Evolutionary conservation across 352 stramenopile species (phyloP).

Genomic region (Pythium phragmiticola): DNA sequence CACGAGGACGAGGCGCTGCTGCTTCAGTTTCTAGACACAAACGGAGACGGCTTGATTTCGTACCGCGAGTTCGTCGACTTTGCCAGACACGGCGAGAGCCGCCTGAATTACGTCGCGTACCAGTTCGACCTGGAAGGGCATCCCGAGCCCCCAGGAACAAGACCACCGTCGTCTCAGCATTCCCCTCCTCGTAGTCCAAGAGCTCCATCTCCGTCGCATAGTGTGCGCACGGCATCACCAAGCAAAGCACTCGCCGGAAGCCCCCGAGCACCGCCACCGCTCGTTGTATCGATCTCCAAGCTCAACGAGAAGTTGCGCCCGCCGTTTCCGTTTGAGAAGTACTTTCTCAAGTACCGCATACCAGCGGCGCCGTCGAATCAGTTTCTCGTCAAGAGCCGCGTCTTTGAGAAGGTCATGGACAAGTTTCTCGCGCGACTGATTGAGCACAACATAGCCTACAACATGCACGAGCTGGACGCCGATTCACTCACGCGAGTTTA

Average conservation of each 20-base stretch:
- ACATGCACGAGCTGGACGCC: slow-evolving; percentile 67
- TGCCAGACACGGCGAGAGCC: slow-evolving; percentile 42
- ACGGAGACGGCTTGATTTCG: slow-evolving; percentile 58
- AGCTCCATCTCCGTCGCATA: slow-evolving; percentile 11
- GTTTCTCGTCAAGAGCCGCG: slow-evolving; percentile 43
- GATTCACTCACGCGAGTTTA: slow-evolving; percentile 35
- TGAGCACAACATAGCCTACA: slow-evolving; percentile 49
- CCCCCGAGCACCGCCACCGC: slow-evolving; percentile 3
- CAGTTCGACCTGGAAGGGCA: slow-evolving; percentile 6
- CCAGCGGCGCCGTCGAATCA: slow-evolving; percentile 17
- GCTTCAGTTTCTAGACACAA: slow-evolving; percentile 66
- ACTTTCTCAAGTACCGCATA: slow-evolving; percentile 67
- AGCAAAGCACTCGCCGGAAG: slow-evolving; percentile 2
- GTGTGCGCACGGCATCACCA: slow-evolving; percentile 15
- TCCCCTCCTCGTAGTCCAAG: slow-evolving; percentile 14
- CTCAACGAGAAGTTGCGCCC: slow-evolving; percentile 48
- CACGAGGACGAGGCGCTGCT: slow-evolving; percentile 63
- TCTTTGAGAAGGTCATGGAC: slow-evolving; percentile 75
- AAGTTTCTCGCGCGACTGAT: slow-evolving; percentile 71
- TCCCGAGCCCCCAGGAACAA: too few relatives aligned
- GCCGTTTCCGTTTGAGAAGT: slow-evolving; percentile 72
- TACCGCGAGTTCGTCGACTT: slow-evolving; percentile 74
- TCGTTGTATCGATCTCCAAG: slow-evolving; percentile 38
- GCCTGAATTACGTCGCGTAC: slow-evolving; percentile 28
- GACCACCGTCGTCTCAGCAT: slow-evolving; percentile 1